These are phyloP conservation scores for Botrytis fabae DNA, from an alignment of 2,329 filamentous ascomycete genomes.

Conservation along the genomic window DNA sequence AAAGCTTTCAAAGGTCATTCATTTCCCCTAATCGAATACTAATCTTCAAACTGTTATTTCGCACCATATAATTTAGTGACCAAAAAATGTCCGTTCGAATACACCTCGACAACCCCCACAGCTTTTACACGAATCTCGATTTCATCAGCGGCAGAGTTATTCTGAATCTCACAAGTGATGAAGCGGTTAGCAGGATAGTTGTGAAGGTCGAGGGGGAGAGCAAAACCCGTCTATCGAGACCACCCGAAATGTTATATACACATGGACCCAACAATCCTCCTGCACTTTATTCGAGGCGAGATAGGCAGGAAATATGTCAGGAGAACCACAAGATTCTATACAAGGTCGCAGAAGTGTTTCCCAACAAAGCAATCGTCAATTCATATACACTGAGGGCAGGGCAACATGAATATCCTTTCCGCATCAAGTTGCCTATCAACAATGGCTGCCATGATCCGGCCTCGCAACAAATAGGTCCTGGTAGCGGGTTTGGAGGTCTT, in stretches of 20 bases:
- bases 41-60: background rate
- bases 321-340: slow-evolving; percentile 76
- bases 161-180: slow-evolving; percentile 61
- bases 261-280: slow-evolving; percentile 27
- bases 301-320: slow-evolving; percentile 43
- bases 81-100: slow-evolving; percentile 67
- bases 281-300: slow-evolving; percentile 26
- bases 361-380: slow-evolving; percentile 41
- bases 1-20: slow-evolving; percentile 8
- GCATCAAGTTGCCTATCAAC: slow-evolving; percentile 76
- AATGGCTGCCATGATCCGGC: slow-evolving; percentile 57
- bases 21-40: background rate
- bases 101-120: slow-evolving; percentile 63
- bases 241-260: slow-evolving; percentile 22
- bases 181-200: slow-evolving; percentile 69
- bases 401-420: slow-evolving; percentile 74
- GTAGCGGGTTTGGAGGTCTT: slow-evolving; percentile 57
- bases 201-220: slow-evolving; percentile 85
- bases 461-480: slow-evolving; percentile 55
- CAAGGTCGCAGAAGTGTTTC: slow-evolving; percentile 71
- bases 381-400: slow-evolving; percentile 65
- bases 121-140: slow-evolving; percentile 81
- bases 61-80: background rate
- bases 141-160: slow-evolving; percentile 63
- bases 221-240: slow-evolving; percentile 54